Base-by-base conservation (phyloP, 2,329 filamentous ascomycete species). In the Tolypocladium inflatum region DNA sequence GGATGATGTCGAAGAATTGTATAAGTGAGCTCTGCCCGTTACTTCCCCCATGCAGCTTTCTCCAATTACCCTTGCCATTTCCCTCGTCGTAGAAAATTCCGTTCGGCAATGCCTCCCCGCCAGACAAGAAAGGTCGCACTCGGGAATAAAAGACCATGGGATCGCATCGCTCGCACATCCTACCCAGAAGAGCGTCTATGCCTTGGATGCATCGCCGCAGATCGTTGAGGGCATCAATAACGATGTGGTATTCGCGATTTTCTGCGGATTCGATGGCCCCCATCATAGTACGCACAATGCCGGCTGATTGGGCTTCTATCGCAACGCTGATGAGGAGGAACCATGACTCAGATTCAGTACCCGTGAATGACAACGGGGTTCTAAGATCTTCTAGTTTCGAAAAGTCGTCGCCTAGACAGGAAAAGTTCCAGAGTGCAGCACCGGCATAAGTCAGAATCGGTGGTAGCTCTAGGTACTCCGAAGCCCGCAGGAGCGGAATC, bases 11-110 rank as follows among this genome's bases (percentile, higher is more conserved):
- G 71, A 96, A 90, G 75, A 96, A 94, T 67, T 97, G 91, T 59
- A 97, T 91, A 45, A 96, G 78, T 1, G 90, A 95, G 71, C 88
- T 93, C 72, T 97, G 93, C 0, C 92, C 93, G 67, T 97, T 97
- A 70, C 90, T 95, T 4, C 93, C 92, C 21, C 92, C 93, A n/a
- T 89, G 84, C 59, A 89, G 88, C 64, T 93, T 86, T 21, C 86
- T 79, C 80, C 91, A 96, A 39, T 81, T 74, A 0, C 85, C 82
- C 17, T 77, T 76, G 1, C 85, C 86, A 2, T 83, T 78, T 1
- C 86, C 88, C 58, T 89, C 82, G 63, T 96, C 90, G 68, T 96
- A 96, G 57, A 92, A 84, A 6, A 97, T 85, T 0, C 93, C 93
- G 15, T 84, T 81, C 0, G 92, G 90, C 1, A 97, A 78, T 0